Base-by-base conservation (phyloP, 2,329 filamentous ascomycete genomes). In the Botrytis deweyae region DNA sequence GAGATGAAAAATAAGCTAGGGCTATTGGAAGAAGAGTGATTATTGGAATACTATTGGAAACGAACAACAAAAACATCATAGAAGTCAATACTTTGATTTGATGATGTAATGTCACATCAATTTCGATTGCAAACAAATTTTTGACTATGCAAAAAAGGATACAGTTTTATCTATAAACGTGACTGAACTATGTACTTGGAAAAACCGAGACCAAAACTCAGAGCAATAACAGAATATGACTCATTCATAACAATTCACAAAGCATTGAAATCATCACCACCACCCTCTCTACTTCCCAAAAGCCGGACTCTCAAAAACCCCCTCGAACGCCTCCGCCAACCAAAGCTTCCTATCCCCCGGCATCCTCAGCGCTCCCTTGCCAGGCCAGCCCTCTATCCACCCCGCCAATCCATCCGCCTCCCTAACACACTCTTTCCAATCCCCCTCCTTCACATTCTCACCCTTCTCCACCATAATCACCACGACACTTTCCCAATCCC, bases 301-400 rank as follows among this genome's bases (percentile, higher is more conserved):
- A 12, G 8, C 42, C 14, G 4, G 2, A 8, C 2, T 25, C 16
- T 20, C 9, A 68, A 58, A 68, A 22, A 16, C 18, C 18, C 10
- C 49, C 29, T 68, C 25, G 12, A 55, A 29, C 9, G 3, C 36
- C 16, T 25, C 10, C 16, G 16, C 36, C 10, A 68, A 1, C 71
- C 63, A 68, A 7, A 8, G 10, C 7, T 20, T 33, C 22, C 64
- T 69, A 18, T 40, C 64, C 22, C 0, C 62, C 12, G 49, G 70
- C 22, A 29, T 58, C 20, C 38, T 72, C 20, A 72, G 14, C 10
- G 33, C 44, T 6, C 70, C 70, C 12, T 22, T 66, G 8, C 38
- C 66, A 10, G 71, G 71, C 71, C 71, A 72, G 1, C 64, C 71
- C 25, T 68, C 38, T 25, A 8, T 52, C 65, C n/a, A 64, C 20